Evolutionary conservation across 2,329 filamentous ascomycete species (phyloP), one percentile per base, ranked within the genome.

Genomic region (Metarhizium anisopliae): DNA sequence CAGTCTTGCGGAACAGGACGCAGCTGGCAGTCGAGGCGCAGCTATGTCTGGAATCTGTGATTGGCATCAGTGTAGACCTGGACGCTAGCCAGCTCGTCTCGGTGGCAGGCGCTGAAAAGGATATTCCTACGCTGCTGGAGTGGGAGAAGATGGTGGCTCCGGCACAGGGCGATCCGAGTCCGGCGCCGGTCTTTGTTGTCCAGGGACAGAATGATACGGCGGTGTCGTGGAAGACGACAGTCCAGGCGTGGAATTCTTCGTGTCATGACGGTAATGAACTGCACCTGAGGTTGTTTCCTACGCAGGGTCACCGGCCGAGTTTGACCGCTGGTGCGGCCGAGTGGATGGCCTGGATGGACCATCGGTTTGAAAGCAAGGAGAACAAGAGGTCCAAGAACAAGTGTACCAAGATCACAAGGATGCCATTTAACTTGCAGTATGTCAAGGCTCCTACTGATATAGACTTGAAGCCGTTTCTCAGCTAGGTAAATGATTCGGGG

Each of bases 21-120:
- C 32, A 32, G 4, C 30, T 60, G 4, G 54, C 53, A 10, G 40
- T 55, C 16, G 29, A 35, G 16, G 54, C 52, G 3, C 58, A 60
- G 54, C 25, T 49, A 13, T 60, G 57, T 36, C 25, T 50, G 8
- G 30, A n/a, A 2, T 51, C 47, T 3, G 45, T 56, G 5, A 47
- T 47, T 3, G 57, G 51, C 2, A 40, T 58, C 4, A 56, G 40
- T 8, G 36, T 56, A 16, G 56, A 53, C n/a, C 51, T 56, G 11
- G 14, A 11, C 4, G 35, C 11, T 11, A 30, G 18, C 3, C 6
- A 54, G 7, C 29, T 57, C 30, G n/a, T 57, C 38, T 54, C 51
- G 7, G 32, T 20, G 14, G 20, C 18, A 11, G 52, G 51, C 4
- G 29, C 50, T 35, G 10, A n/a, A 29, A 35, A 35, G 11, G n/a